A percentile compares a stretch with the other conserved stretches of the same genome.
These are phyloP conservation scores for Ballota nigra DNA, from an alignment of 257 asterid species.

Conservation along the genomic window DNA sequence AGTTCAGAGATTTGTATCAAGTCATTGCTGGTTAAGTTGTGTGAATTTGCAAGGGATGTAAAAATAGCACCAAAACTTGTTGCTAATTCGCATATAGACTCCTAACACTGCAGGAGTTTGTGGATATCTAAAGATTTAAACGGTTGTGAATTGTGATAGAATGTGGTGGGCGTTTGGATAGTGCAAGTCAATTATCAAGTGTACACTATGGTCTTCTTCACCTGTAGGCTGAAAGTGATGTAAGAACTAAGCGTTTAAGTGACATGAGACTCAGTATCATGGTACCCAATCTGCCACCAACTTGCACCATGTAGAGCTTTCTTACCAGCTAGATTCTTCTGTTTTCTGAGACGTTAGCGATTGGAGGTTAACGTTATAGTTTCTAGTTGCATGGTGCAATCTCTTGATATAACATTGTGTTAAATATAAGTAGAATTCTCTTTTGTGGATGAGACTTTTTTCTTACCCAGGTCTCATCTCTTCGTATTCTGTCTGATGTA, in stretches of 20 bases:
- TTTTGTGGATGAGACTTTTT: not conserved
- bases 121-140: not conserved
- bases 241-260: not conserved
- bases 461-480: slow-evolving; percentile 1
- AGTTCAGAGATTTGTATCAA: not conserved
- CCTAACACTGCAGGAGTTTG: not conserved
- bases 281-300: not conserved
- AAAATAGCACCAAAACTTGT: not conserved
- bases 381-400: not conserved
- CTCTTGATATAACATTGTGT: not conserved
- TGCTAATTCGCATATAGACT: not conserved
- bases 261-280: slow-evolving; percentile 10
- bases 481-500: slow-evolving; percentile 10
- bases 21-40: not conserved
- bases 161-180: not conserved
- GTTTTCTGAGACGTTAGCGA: not conserved
- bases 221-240: too few species aligned
- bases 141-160: not conserved
- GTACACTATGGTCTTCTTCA: not conserved
- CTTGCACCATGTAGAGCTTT: not conserved
- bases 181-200: not conserved
- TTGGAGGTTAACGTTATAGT: not conserved
- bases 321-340: slow-evolving; percentile 2
- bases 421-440: not conserved
- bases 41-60: not conserved